Evolutionary conservation across 2,329 filamentous ascomycete species (phyloP).

Genomic region (Fusarium sp.): DNA sequence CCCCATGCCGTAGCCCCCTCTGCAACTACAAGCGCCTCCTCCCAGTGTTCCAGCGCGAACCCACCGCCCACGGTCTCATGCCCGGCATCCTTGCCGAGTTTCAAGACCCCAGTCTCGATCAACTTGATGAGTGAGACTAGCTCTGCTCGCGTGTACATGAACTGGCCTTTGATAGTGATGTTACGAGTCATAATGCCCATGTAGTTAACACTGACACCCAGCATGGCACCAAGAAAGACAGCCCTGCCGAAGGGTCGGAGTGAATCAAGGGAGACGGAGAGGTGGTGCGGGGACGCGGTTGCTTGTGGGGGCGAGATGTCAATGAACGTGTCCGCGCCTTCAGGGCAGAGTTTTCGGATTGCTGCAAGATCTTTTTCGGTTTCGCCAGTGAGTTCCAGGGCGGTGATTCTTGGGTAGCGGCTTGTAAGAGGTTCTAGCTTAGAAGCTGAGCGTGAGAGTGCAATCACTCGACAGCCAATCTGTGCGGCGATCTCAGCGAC

Average conservation of each 20-base stretch:
- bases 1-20: constrained; percentile 27
- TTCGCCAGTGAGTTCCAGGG: constrained; percentile 25
- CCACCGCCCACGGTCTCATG: constrained; percentile 21
- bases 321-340: constrained; percentile 27
- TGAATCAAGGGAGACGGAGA: constrained; percentile 1
- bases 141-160: constrained; percentile 28
- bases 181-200: constrained; percentile 8
- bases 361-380: neutral
- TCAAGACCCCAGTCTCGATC: constrained; percentile 24
- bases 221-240: constrained; percentile 25
- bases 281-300: constrained; percentile 14
- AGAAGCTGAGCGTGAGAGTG: constrained; percentile 10
- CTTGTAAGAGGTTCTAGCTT: constrained; percentile 24
- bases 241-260: neutral
- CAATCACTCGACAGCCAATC: constrained; percentile 34
- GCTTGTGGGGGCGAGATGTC: constrained; percentile 31
- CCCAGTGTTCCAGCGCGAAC: constrained; percentile 25
- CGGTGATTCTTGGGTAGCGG: neutral
- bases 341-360: neutral
- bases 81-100: constrained; percentile 23
- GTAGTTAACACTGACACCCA: constrained; percentile 27
- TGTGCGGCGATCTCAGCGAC: constrained; percentile 28
- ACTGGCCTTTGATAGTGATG: constrained; percentile 25
- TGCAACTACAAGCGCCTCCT: constrained; percentile 9
- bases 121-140: constrained; percentile 24